Evolutionary conservation across 108 stramenopile genomes (phyloP).

Genomic region (Cyclotella sp.): DNA sequence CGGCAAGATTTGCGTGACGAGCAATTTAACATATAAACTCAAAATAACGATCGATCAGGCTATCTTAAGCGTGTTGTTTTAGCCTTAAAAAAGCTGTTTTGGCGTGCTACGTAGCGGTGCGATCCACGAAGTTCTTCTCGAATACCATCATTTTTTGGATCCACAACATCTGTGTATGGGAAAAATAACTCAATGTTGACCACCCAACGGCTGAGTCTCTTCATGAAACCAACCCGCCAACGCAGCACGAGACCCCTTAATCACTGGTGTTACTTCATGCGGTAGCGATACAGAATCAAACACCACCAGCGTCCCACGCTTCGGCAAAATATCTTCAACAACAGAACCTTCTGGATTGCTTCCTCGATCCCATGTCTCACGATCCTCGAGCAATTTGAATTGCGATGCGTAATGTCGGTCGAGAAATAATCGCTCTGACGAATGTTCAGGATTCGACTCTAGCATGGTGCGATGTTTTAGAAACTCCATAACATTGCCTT

Average conservation of each 20-base stretch:
- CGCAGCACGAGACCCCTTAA: conserved; percentile 33
- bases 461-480: conserved; percentile 18
- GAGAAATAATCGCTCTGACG: conserved; percentile 23
- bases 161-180: too few relatives aligned
- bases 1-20: too few relatives aligned
- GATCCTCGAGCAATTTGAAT: conserved; percentile 45
- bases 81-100: too few relatives aligned
- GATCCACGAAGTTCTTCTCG: too few relatives aligned
- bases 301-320: conserved; percentile 51
- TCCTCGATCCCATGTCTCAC: conserved; percentile 28
- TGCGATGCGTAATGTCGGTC: conserved; percentile 2
- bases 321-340: conserved; percentile 47
- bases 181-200: background rate
- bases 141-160: too few relatives aligned
- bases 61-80: too few relatives aligned
- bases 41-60: too few relatives aligned
- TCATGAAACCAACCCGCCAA: conserved; percentile 68
- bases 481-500: conserved; percentile 22
- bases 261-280: conserved; percentile 52
- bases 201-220: conserved; percentile 44
- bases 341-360: conserved; percentile 23
- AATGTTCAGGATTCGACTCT: conserved; percentile 15
- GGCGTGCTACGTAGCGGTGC: too few relatives aligned
- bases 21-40: too few relatives aligned
- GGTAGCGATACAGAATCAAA: conserved; percentile 66